Conservation (phyloP, 805 yeast species). For the Starmerella floricola region DNA sequence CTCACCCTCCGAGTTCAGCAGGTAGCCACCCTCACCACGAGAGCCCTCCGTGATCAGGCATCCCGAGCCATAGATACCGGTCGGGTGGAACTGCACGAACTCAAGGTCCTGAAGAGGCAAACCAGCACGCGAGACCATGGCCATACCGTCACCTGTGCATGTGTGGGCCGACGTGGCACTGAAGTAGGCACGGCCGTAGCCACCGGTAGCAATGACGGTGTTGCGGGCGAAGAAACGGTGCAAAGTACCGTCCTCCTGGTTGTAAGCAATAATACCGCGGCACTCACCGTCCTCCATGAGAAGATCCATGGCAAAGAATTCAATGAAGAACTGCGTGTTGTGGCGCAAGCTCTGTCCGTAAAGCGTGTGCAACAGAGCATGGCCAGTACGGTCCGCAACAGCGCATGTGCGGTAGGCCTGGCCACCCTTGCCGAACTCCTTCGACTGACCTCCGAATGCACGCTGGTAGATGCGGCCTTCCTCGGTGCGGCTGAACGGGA, state of each 20-base stretch:
- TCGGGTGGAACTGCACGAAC: conserved; percentile 97
- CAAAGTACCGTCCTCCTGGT: conserved; percentile 96
- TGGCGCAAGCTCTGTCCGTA: conserved; percentile 95
- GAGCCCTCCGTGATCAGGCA: conserved; percentile 99
- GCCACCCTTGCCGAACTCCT: conserved; percentile 93
- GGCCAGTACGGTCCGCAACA: conserved; percentile 98
- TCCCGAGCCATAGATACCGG: conserved; percentile 98
- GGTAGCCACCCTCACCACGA: conserved; percentile 99
- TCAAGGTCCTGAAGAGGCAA: conserved; percentile 95
- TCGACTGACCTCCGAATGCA: conserved; percentile 97
- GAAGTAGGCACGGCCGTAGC: conserved; percentile 96
- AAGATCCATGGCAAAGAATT: conserved; percentile 89
- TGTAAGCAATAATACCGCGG: conserved; percentile 94
- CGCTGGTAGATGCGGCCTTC: conserved; percentile 96
- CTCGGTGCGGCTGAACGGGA: conserved; percentile 93
- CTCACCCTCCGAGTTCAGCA: conserved; percentile 94
- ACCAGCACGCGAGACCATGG: conserved; percentile 98
- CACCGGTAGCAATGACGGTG: conserved; percentile 97
- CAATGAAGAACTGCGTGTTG: conserved; percentile 96
- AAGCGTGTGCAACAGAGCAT: conserved; percentile 86
- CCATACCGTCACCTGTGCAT: conserved; percentile 98
- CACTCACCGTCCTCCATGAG: conserved; percentile 91
- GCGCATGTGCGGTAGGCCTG: conserved; percentile 99
- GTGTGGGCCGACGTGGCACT: conserved; percentile 99
- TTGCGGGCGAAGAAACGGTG: conserved; percentile 96